Conservation (phyloP, 495 filamentous ascomycete species). For the Geoglossum glabrum region DNA sequence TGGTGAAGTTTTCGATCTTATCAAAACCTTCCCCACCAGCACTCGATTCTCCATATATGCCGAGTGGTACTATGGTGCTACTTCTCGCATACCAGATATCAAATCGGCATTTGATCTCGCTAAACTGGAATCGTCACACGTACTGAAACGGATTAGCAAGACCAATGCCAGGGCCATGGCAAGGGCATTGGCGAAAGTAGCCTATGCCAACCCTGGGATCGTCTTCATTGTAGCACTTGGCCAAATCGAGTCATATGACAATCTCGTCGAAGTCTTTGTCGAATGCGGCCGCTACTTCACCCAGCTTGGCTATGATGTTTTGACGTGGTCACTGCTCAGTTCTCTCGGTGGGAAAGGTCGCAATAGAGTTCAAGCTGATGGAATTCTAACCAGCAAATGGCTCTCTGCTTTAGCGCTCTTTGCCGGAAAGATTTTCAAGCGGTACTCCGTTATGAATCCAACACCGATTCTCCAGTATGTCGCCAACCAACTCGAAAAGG, state of each 20-base stretch:
- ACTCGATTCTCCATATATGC: conserved; percentile 77
- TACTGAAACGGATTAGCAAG: conserved; percentile 66
- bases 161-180: conserved; percentile 75
- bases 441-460: conserved; percentile 63
- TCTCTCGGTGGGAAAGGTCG: conserved; percentile 54
- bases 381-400: conserved; percentile 78
- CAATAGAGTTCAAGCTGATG: conserved; percentile 61
- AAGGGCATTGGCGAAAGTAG: conserved; percentile 65
- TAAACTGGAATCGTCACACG: conserved; percentile 53
- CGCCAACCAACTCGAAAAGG: conserved; percentile 54
- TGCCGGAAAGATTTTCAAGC: conserved; percentile 68
- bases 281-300: conserved; percentile 90
- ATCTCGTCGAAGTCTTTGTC: conserved; percentile 79
- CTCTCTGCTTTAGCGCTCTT: conserved; percentile 67
- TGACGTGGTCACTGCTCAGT: conserved; percentile 73
- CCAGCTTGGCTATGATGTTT: conserved; percentile 74
- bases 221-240: conserved; percentile 72
- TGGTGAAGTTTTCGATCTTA: conserved; percentile 63
- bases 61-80: conserved; percentile 69
- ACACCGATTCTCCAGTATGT: conserved; percentile 79
- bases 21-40: conserved; percentile 55
- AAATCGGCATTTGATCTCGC: conserved; percentile 57
- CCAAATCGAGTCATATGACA: conserved; percentile 81
- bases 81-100: conserved; percentile 57
- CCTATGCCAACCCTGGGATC: conserved; percentile 69